Evolutionary conservation across 345 rosid genomes (phyloP), one percentile per base, ranked within the genome.

Genomic region (Pelargonium nanum): DNA sequence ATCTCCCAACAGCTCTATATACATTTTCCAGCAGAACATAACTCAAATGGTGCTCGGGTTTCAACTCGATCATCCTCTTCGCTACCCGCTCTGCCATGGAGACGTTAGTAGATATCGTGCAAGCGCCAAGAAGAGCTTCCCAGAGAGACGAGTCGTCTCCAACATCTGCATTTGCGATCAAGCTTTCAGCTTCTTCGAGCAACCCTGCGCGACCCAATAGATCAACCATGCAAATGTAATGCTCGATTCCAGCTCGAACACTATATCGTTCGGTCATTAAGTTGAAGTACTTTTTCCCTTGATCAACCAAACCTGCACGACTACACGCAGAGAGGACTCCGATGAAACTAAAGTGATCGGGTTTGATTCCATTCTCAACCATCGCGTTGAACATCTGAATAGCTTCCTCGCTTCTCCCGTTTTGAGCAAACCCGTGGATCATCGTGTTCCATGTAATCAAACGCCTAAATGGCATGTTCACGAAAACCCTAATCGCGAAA

Each of bases 51-150:
- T 73, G 70, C 58, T 81, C 72, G 17, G 99, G 94, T 61, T 79
- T 74, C 55, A 84, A 68, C 67, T 75, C 72, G 78, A 89, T 81
- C 74, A 84, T 79, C 77, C 78, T 85, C 83, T 73, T 79, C 19
- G 90, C 97, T 9, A 93, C 76, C 63, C 88, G 83, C 75, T 87
- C 99, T 48, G 94, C 96, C 30, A 61, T 66, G 26, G 65, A 68
- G 64, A 85, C 64, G 55, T 76, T 70, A 40, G 81, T 57, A 70
- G 70, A 23, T 12, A 80, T 69, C 26, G 91, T 72, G 75, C 90
- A 93, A 30, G 97, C 94, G 34, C 99, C 94, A 61, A 89, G 95
- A 61, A 92, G 85, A 68, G 81, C 88, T 55, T 73, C 85, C 99
- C 99, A 93, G 44, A 89, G 80, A 68, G 96, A 82, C 45, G 83